A percentile compares a stretch with the other conserved stretches of the same genome.
Conservation (phyloP, 2,329 filamentous ascomycete species). For the Talaromyces islandicus region DNA sequence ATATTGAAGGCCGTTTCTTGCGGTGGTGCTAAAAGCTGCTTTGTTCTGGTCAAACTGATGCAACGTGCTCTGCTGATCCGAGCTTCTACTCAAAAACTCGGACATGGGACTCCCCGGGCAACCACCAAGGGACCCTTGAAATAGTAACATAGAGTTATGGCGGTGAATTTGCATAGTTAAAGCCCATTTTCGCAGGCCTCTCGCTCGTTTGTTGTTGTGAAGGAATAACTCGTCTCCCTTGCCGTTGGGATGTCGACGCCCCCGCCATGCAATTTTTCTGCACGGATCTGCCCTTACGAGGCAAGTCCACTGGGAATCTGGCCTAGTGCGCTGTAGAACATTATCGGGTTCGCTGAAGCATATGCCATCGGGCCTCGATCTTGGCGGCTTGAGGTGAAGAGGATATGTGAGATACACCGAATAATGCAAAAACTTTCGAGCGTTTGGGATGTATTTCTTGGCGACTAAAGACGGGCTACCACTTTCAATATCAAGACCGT, state of each 20-base stretch:
- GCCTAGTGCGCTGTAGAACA: not conserved
- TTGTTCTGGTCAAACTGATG: not conserved
- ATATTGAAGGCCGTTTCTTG: not conserved
- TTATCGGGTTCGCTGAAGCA: not conserved
- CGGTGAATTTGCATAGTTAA: conserved; percentile 30
- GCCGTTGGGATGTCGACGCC: not conserved
- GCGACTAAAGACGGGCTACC: not conserved
- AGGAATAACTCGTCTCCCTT: not conserved
- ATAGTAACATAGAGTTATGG: conserved; percentile 11
- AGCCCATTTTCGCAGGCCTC: conserved; percentile 24
- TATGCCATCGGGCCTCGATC: not conserved
- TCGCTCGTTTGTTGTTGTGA: not conserved
- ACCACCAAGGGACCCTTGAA: conserved; percentile 17
- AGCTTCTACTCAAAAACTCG: conserved; percentile 17
- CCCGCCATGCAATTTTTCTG: not conserved
- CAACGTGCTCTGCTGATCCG: not conserved
- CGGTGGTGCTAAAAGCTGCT: not conserved
- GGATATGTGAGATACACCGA: not conserved
- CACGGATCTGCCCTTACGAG: not conserved
- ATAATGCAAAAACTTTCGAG: not conserved
- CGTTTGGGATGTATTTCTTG: not conserved
- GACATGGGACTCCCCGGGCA: conserved; percentile 32
- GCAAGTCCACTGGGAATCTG: not conserved
- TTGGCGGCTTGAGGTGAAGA: not conserved
- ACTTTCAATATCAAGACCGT: not conserved